Conservation (phyloP, 176 grass and related monocot species). For the Thalia dealbata region DNA sequence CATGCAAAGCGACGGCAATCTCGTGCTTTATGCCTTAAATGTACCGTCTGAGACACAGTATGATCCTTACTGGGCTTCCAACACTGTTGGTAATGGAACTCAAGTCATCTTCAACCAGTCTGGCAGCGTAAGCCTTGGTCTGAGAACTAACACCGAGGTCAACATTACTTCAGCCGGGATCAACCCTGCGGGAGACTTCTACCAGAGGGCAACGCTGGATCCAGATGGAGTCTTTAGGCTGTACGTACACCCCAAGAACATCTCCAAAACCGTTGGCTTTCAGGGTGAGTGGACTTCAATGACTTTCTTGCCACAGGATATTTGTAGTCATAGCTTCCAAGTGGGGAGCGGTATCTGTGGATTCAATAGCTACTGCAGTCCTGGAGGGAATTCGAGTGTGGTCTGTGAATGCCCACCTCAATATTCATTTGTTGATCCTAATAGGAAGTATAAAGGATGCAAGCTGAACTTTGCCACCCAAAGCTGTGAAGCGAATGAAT, state of each 20-base stretch:
- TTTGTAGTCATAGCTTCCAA: neutral
- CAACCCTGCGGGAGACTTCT: conserved; percentile 9
- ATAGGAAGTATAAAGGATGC: conserved; percentile 28
- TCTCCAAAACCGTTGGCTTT: neutral
- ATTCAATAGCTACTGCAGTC: conserved; percentile 29
- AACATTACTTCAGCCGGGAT: neutral
- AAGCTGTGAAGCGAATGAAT: conserved; percentile 34
- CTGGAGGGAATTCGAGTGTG: neutral
- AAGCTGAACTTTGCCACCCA: conserved; percentile 31
- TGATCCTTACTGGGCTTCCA: conserved; percentile 24
- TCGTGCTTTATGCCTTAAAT: conserved; percentile 15
- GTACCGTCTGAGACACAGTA: conserved; percentile 15
- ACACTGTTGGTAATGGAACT: conserved; percentile 16
- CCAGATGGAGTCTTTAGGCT: conserved; percentile 43
- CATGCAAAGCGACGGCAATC: conserved; percentile 2
- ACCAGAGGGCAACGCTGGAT: conserved; percentile 44
- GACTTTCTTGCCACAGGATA: conserved; percentile 7
- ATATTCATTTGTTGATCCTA: conserved; percentile 41
- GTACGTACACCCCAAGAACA: conserved; percentile 39
- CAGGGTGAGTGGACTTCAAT: conserved; percentile 19
- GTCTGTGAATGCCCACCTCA: conserved; percentile 24
- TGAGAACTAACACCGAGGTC: neutral
- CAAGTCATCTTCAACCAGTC: conserved; percentile 30
- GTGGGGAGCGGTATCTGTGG: conserved; percentile 25
- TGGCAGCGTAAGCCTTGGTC: conserved; percentile 23